Evolutionary conservation across 192 early-diverging fungal genomes (phyloP).

Genomic region (Coemansia sp.): DNA sequence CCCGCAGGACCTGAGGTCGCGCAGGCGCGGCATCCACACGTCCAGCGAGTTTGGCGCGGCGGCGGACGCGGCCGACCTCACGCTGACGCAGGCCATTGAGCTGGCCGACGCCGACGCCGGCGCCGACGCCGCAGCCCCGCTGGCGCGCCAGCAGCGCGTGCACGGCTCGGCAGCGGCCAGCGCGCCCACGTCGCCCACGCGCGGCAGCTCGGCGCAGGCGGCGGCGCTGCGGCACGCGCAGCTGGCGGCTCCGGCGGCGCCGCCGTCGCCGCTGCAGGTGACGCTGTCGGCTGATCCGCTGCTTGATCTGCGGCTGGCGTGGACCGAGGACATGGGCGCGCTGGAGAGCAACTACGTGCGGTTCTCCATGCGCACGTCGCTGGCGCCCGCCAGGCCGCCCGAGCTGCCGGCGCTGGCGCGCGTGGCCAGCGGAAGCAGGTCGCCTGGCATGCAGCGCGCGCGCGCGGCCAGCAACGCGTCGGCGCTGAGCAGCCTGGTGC

Average conservation of each 20-base stretch:
- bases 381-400: background rate
- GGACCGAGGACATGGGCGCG: slow-evolving; percentile 44
- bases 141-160: background rate
- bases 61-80: background rate
- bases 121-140: background rate
- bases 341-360: slow-evolving; percentile 45
- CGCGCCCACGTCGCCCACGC: slow-evolving; percentile 12
- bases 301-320: slow-evolving; percentile 28
- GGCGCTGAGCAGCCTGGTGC: slow-evolving; percentile 25
- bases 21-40: slow-evolving; percentile 21
- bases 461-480: slow-evolving; percentile 34
- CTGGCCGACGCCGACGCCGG: too few species aligned
- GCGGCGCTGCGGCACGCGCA: background rate
- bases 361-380: slow-evolving; percentile 34
- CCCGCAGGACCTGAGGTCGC: slow-evolving; percentile 3
- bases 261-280: background rate
- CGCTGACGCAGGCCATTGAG: background rate
- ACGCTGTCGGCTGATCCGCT: slow-evolving; percentile 6
- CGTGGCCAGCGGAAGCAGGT: slow-evolving; percentile 19
- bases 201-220: background rate
- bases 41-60: slow-evolving; percentile 13
- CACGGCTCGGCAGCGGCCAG: background rate
- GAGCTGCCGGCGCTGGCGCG: slow-evolving; percentile 12
- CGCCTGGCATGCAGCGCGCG: slow-evolving; percentile 10
- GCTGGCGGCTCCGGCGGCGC: background rate